phyloP scores from a whole-genome alignment of 257 asterid genomes.

The Henckelia pumila region DNA sequence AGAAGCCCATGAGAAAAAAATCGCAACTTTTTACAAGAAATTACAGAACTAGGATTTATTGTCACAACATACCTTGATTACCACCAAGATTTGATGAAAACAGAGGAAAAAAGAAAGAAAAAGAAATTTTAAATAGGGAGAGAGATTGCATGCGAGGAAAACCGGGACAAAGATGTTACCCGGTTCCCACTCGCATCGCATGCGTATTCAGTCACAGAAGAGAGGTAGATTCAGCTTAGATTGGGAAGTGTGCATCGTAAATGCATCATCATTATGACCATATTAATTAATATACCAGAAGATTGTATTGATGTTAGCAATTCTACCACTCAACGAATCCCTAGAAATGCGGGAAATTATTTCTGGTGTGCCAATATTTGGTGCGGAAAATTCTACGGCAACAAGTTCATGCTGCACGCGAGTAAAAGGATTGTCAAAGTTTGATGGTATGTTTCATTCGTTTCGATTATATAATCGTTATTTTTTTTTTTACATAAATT shows the following conservation, averaged over 20 bases:
- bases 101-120: background rate
- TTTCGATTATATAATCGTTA: too few species aligned
- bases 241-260: slow-evolving; percentile 21
- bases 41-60: background rate
- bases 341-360: background rate
- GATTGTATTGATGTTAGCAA: background rate
- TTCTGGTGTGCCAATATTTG: background rate
- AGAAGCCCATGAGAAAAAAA: background rate
- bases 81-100: slow-evolving; percentile 1
- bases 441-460: too few species aligned
- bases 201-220: slow-evolving; percentile 6
- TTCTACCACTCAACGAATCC: background rate
- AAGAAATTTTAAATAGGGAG: background rate
- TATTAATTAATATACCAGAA: background rate
- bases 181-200: background rate
- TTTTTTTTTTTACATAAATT: too few species aligned
- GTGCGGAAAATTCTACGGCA: too few species aligned
- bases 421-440: too few species aligned
- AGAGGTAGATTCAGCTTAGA: background rate
- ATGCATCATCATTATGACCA: background rate
- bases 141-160: slow-evolving; percentile 19
- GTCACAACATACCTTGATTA: background rate
- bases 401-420: too few species aligned
- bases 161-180: background rate
- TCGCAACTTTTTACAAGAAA: background rate